Percentiles rank a stretch among this genome's conserved stretches.
phyloP scores from a whole-genome alignment of 2,329 filamentous ascomycete genomes.

The Paecilomyces formosus region DNA sequence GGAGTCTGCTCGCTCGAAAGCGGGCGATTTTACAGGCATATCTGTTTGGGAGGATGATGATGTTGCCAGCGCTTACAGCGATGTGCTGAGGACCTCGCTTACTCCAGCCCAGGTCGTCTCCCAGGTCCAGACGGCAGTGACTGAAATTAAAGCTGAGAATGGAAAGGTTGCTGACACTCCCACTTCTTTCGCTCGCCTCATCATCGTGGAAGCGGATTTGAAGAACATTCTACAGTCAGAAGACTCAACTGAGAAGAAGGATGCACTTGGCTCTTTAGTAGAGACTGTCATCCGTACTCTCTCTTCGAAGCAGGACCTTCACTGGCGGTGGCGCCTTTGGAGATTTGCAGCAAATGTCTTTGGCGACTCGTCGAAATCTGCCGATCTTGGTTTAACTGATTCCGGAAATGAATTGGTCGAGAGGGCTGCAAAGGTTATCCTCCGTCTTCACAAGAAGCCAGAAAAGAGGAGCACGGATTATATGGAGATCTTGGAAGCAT shows the following conservation, averaged over 20 bases:
- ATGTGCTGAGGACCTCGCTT: slow-evolving; percentile 24
- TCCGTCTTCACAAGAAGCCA: slow-evolving; percentile 19
- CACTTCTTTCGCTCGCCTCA: slow-evolving; percentile 25
- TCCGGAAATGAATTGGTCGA: slow-evolving; percentile 17
- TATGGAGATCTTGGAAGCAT: slow-evolving; percentile 32
- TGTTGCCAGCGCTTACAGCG: slow-evolving; percentile 28
- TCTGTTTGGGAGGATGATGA: slow-evolving; percentile 42
- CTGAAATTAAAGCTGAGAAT: slow-evolving; percentile 18
- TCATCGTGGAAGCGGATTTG: slow-evolving; percentile 29
- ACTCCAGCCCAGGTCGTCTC: slow-evolving; percentile 18
- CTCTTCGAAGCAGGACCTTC: slow-evolving; percentile 20
- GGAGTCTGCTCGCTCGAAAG: slow-evolving; percentile 22
- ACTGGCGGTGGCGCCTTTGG: slow-evolving; percentile 38
- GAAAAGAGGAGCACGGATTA: slow-evolving; percentile 15
- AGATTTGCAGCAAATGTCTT: slow-evolving; percentile 26
- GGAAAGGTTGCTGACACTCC: slow-evolving; percentile 18
- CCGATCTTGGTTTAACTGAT: slow-evolving; percentile 13
- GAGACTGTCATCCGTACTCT: slow-evolving; percentile 21
- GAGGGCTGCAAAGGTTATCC: slow-evolving; percentile 20
- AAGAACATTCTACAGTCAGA: slow-evolving; percentile 15
- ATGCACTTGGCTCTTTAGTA: slow-evolving; percentile 16
- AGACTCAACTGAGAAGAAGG: slow-evolving; percentile 14
- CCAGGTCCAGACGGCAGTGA: slow-evolving; percentile 23
- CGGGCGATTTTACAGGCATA: slow-evolving; percentile 15
- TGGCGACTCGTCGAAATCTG: slow-evolving; percentile 18